Conservation (phyloP, 495 filamentous ascomycete genomes). For the Aspergillus indologenus region DNA sequence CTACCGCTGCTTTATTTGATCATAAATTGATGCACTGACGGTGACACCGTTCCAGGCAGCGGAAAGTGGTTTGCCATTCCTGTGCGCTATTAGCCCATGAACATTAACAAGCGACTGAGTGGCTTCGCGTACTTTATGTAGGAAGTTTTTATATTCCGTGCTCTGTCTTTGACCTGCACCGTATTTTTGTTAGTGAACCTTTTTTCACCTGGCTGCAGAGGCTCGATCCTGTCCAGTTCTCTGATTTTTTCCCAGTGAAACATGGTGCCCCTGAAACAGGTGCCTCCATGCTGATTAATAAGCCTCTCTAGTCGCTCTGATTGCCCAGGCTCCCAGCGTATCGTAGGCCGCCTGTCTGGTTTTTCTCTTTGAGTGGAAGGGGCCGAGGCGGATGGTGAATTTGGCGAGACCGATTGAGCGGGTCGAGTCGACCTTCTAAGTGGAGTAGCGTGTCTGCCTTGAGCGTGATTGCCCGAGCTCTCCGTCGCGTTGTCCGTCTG, state of each 20-base stretch:
- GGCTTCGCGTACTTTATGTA: constrained; percentile 23
- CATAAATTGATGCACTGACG: too few species aligned
- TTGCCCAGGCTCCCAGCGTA: too few species aligned
- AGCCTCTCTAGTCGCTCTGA: constrained; percentile 29
- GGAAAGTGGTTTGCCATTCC: too few species aligned
- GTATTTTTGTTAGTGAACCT: constrained; percentile 61
- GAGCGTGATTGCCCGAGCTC: constrained; percentile 8
- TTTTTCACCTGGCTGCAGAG: constrained; percentile 21
- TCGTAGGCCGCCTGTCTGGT: too few species aligned
- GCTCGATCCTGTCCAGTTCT: constrained; percentile 25
- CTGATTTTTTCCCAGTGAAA: constrained; percentile 27
- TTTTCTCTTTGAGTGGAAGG: not conserved
- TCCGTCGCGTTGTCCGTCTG: constrained; percentile 3
- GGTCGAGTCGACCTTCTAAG: not conserved
- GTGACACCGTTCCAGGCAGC: too few species aligned
- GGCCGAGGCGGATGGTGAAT: not conserved
- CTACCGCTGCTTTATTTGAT: too few species aligned
- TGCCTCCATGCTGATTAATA: constrained; percentile 20
- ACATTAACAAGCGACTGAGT: too few species aligned
- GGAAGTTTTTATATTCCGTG: constrained; percentile 58
- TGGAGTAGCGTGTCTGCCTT: too few species aligned
- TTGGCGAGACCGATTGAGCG: too few species aligned
- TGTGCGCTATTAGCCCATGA: too few species aligned
- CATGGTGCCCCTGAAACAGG: not conserved
- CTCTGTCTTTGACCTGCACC: constrained; percentile 80